A percentile compares a stretch with the other conserved stretches of the same genome.
Conservation (phyloP, 2,329 filamentous ascomycete species). For the Dactylellina drechsleri region DNA sequence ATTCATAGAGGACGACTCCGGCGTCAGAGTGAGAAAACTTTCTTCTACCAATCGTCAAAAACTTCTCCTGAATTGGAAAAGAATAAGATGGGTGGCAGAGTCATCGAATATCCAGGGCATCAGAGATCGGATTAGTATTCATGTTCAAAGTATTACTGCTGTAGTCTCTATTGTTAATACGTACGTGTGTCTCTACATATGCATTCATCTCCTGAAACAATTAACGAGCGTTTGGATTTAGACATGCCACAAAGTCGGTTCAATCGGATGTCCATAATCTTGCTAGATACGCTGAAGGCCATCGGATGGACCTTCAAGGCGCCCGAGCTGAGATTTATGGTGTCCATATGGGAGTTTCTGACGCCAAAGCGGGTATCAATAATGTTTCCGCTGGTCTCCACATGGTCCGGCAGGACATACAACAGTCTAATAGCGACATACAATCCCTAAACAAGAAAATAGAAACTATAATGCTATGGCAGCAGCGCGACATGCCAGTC, state of each 20-base stretch:
- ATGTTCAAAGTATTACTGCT: slow-evolving; percentile 52
- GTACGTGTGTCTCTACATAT: slow-evolving; percentile 24
- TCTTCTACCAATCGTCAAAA: slow-evolving; percentile 40
- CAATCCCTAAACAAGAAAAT: slow-evolving; percentile 44
- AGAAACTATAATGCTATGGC: slow-evolving; percentile 49
- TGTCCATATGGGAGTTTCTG: slow-evolving; percentile 40
- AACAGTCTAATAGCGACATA: too few species aligned
- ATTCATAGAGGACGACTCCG: slow-evolving; percentile 37
- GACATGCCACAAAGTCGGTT: slow-evolving; percentile 36
- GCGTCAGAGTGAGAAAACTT: slow-evolving; percentile 35
- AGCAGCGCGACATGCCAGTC: slow-evolving; percentile 48
- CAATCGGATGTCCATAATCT: slow-evolving; percentile 38
- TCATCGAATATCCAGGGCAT: slow-evolving; percentile 50
- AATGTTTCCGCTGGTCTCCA: slow-evolving; percentile 35
- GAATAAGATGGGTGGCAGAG: slow-evolving; percentile 47
- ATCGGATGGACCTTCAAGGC: slow-evolving; percentile 39
- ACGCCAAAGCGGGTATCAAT: slow-evolving; percentile 30
- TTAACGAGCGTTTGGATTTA: slow-evolving; percentile 10
- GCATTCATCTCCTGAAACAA: not conserved
- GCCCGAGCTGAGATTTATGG: slow-evolving; percentile 34
- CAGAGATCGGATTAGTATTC: slow-evolving; percentile 52
- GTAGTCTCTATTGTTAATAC: slow-evolving; percentile 53
- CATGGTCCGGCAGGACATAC: slow-evolving; percentile 39
- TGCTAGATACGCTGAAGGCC: slow-evolving; percentile 30
- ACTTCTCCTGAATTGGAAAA: slow-evolving; percentile 48